Evolutionary conservation across 73 alveolate species (phyloP).

Genomic region (Diophrys appendiculata): DNA sequence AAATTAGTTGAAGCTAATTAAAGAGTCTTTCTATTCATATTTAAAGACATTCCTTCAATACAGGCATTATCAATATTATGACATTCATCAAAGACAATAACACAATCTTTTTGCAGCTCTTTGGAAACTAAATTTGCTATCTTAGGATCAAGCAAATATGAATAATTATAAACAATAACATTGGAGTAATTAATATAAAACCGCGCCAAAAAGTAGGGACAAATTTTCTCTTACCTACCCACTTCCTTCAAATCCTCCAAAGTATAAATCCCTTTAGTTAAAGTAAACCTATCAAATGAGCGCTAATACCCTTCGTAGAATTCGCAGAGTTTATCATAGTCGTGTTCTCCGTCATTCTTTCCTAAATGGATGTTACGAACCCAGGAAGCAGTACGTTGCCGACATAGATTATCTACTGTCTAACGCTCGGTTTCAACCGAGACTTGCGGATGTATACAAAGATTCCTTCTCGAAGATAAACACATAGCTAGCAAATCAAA

Average conservation of each 20-base stretch:
- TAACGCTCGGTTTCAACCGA: constrained; percentile 68
- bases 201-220: constrained; percentile 84
- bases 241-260: constrained; percentile 70
- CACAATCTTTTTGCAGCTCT: constrained; percentile 60
- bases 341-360: constrained; percentile 2
- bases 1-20: constrained; percentile 66
- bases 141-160: constrained; percentile 84
- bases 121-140: constrained; percentile 56
- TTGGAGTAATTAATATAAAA: constrained; percentile 69
- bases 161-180: constrained; percentile 78
- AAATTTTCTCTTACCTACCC: constrained; percentile 71
- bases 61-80: constrained; percentile 87
- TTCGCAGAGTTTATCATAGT: constrained; percentile 48
- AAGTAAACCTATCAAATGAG: constrained; percentile 32
- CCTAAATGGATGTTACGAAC: constrained; percentile 52
- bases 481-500: constrained; percentile 39
- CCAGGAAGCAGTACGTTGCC: constrained; percentile 83
- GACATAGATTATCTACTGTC: constrained; percentile 76
- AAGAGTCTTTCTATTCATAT: constrained; percentile 66
- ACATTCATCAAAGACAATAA: constrained; percentile 84
- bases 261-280: constrained; percentile 73
- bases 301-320: constrained; percentile 64
- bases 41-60: constrained; percentile 77
- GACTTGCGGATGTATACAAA: constrained; percentile 80
- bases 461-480: constrained; percentile 62